Evolutionary conservation across 345 rosid species (phyloP).

Genomic region (Eucalyptus albens): DNA sequence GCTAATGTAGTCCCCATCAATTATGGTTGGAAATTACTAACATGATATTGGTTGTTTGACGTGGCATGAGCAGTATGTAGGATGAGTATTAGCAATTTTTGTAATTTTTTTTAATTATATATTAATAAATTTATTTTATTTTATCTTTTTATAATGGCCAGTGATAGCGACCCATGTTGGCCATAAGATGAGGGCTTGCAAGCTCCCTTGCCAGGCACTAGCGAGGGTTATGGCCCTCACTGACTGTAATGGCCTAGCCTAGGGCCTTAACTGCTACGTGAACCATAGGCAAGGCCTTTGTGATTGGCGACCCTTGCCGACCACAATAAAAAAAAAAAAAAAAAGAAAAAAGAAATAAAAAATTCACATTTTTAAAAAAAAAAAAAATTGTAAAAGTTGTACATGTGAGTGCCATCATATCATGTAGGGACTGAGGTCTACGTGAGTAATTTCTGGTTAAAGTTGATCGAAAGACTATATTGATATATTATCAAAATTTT

Average conservation of each 20-base stretch:
- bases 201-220: not conserved
- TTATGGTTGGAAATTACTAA: not conserved
- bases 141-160: not conserved
- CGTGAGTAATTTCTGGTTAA: fast-evolving
- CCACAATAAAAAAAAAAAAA: not conserved
- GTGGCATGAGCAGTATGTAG: not conserved
- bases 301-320: not conserved
- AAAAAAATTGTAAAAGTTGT: not conserved
- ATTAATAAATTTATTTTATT: not conserved
- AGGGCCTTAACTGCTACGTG: not conserved
- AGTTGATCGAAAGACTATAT: not conserved
- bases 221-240: not conserved
- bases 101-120: not conserved
- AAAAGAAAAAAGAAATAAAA: fast-evolving
- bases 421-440: not conserved
- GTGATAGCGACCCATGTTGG: fast-evolving
- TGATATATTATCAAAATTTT: not conserved
- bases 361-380: no score
- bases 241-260: not conserved
- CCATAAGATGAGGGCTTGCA: not conserved
- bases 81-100: fast-evolving
- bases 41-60: not conserved
- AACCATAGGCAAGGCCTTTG: not conserved
- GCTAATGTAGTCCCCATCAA: not conserved
- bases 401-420: no score